These are phyloP conservation scores for Acaromyces ingoldii DNA, from an alignment of 1,284 basidiomycete species.

Conservation along the genomic window DNA sequence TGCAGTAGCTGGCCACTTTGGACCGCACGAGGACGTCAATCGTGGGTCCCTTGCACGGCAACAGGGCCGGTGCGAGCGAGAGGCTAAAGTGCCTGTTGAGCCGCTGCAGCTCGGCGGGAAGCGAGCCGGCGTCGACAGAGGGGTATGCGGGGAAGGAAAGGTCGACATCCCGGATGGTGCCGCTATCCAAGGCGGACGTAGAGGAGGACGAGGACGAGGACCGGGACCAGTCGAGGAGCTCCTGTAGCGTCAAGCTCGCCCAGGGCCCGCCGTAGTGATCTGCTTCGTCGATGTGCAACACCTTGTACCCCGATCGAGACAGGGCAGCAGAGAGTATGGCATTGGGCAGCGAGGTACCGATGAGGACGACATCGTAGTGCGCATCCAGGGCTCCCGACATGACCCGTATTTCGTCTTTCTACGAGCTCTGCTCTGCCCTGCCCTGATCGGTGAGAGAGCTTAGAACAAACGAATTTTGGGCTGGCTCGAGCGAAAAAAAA, in stretches of 20 bases:
- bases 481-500: too few species aligned
- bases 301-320: conserved; percentile 75
- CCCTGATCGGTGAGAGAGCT: too few species aligned
- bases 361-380: conserved; percentile 71
- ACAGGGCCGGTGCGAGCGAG: conserved; percentile 73
- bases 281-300: conserved; percentile 81
- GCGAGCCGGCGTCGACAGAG: not conserved
- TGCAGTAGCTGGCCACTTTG: conserved; percentile 82
- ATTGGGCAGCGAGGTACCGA: conserved; percentile 80
- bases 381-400: conserved; percentile 33
- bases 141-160: conserved; percentile 17
- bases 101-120: conserved; percentile 12
- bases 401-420: too few species aligned
- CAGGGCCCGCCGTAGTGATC: conserved; percentile 78
- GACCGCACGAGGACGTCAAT: conserved; percentile 76
- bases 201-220: too few species aligned
- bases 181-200: too few species aligned
- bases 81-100: conserved; percentile 66
- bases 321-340: conserved; percentile 57
- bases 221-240: conserved; percentile 67
- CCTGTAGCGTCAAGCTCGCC: conserved; percentile 74
- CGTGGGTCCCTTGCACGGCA: conserved; percentile 72
- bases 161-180: too few species aligned
- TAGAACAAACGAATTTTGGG: too few species aligned
- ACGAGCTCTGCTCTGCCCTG: too few species aligned